Base-by-base conservation (phyloP, 352 stramenopile species). In the Globisporangium takayamanum region DNA sequence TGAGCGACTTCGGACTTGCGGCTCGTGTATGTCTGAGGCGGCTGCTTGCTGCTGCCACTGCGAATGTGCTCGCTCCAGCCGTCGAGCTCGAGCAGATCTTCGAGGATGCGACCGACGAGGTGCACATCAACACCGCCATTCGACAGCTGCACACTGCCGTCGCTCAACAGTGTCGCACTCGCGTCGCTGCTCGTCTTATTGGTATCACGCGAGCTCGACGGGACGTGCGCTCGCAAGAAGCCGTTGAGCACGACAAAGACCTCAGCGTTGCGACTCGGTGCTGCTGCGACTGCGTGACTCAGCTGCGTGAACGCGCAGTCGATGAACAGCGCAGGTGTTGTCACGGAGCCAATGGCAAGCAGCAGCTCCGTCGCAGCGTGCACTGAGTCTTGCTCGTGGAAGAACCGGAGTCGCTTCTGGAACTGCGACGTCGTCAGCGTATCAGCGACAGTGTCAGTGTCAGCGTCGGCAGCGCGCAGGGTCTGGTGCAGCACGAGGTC, bases 321-420 rank as follows among this genome's bases (percentile, higher is more conserved):
- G 37, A 94, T 78, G 22, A 86, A 83, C 0, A 81, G 66, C 3
- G 75, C 76, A n/a, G 77, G 74, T 0, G 78, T 88, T 36, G 59
- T 72, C 1, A 82, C 59, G 0, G 62, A 54, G 4, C 78, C 86
- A 10, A 94, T 47, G 2, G 72, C 62, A 12, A 65, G 68, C 30
- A 95, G 42, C 50, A 95, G 54, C 55, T 61, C 60, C 2, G 78
- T 64, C 6, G 73, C 70, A 1, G 76, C 64, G 11, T 65, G 51
- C 16, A 92, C 71, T 3, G 82, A 79, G n/a, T 74, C 64, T 54
- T 90, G 75, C 22, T 89, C 81, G 56, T 87, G 76, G 48, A 95
- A 92, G 49, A 77, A 73, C 3, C 67, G 68, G 39, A 93, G 74
- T 12, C 84, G 74, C 58, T 93, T 94, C 45, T 85, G 82, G 64